Evolutionary conservation across 768 basidiomycete genomes (phyloP).

Genomic region (Russula lepida): DNA sequence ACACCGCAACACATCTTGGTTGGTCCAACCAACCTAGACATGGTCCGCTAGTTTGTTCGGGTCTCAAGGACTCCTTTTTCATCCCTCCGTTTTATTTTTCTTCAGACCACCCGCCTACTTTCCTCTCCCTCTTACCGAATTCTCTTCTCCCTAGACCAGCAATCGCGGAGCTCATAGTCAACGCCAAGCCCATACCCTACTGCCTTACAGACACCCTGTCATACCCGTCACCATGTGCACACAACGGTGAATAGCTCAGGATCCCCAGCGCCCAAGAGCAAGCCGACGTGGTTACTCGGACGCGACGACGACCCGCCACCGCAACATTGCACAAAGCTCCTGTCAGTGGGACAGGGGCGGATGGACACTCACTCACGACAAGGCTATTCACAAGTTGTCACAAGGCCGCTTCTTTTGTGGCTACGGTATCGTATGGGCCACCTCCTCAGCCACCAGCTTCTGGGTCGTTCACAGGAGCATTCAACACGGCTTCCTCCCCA

Average conservation of each 20-base stretch:
- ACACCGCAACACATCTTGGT: neutral
- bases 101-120: neutral
- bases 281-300: neutral
- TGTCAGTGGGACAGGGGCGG: neutral
- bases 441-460: neutral
- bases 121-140: neutral
- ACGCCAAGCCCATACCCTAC: neutral
- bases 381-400: neutral
- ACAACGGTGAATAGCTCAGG: neutral
- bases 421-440: neutral
- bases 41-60: neutral
- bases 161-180: neutral
- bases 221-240: neutral
- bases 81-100: neutral
- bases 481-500: neutral
- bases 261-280: neutral
- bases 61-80: neutral
- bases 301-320: neutral
- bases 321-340: neutral
- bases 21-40: neutral
- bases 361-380: neutral
- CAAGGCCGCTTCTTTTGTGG: neutral
- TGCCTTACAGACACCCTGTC: neutral
- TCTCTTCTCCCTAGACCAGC: neutral
- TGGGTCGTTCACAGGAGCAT: neutral